Conservation (phyloP, 257 asterid species). For the Coffea eugenioides region DNA sequence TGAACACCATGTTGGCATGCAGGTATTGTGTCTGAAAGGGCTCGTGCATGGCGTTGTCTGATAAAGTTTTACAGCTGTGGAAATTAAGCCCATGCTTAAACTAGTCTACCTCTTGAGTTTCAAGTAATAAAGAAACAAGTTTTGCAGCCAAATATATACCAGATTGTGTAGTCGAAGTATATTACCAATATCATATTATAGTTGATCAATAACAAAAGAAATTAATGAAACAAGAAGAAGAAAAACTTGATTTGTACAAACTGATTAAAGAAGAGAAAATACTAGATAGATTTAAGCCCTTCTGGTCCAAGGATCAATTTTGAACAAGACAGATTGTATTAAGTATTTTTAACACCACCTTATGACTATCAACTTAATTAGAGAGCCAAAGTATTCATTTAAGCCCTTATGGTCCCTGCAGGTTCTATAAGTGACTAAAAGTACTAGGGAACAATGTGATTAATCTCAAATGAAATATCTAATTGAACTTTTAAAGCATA, state of each 20-base stretch:
- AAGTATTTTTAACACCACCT: not conserved
- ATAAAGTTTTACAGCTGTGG: too few species aligned
- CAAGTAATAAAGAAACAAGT: too few species aligned
- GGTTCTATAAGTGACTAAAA: too few species aligned
- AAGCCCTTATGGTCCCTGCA: not conserved
- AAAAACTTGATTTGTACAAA: not conserved
- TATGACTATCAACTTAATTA: not conserved
- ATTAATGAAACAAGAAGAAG: too few species aligned
- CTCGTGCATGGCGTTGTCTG: not conserved
- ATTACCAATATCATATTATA: too few species aligned
- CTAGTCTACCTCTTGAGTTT: not conserved
- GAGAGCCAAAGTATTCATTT: not conserved
- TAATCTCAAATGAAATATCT: not conserved
- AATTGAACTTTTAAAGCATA: not conserved
- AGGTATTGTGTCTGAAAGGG: not conserved
- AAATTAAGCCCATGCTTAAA: not conserved
- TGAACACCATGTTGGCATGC: not conserved
- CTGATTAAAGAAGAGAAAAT: not conserved
- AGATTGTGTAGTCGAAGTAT: not conserved
- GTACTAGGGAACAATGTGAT: not conserved
- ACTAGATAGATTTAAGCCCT: not conserved
- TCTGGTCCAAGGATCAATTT: too few species aligned
- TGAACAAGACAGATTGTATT: too few species aligned
- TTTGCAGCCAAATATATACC: not conserved
- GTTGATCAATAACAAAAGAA: not conserved